phyloP scores from a whole-genome alignment of 2,329 filamentous ascomycete species.

The Alternaria sp. region DNA sequence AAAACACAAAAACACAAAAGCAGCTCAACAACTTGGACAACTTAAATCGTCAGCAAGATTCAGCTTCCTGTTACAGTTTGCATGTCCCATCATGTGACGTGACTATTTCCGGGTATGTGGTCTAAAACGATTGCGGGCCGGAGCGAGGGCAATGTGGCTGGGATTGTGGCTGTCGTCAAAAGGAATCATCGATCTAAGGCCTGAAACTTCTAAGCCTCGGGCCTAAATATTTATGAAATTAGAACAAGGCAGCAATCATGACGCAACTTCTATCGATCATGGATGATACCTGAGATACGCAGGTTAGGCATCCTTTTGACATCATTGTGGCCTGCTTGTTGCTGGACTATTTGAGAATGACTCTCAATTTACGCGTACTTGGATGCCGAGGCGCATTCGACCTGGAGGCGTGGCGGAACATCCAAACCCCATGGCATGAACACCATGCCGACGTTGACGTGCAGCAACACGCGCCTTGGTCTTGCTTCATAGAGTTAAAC shows the following conservation, averaged over 20 bases:
- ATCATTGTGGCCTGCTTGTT: background rate
- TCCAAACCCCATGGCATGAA: background rate
- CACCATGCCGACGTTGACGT: background rate
- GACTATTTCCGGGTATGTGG: slow-evolving; percentile 2
- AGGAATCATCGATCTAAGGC: background rate
- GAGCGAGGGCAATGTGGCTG: slow-evolving; percentile 9
- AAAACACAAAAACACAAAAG: background rate
- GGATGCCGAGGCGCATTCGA: background rate
- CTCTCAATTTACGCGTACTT: background rate
- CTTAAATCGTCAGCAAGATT: too few species aligned
- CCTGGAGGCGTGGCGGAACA: background rate
- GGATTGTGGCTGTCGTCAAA: background rate
- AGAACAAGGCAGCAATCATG: background rate
- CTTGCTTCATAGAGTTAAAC: background rate
- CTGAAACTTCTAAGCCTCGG: background rate
- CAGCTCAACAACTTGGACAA: too few species aligned
- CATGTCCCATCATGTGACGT: background rate
- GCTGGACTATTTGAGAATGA: background rate
- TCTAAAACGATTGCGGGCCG: slow-evolving; percentile 10
- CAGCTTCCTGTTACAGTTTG: background rate
- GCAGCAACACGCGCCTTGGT: background rate
- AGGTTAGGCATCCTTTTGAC: background rate
- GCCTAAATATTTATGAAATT: background rate
- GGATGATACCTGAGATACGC: background rate
- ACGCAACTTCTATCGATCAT: background rate